Evolutionary conservation across 352 stramenopile species (phyloP).

Genomic region (Phytopythium montanum): DNA sequence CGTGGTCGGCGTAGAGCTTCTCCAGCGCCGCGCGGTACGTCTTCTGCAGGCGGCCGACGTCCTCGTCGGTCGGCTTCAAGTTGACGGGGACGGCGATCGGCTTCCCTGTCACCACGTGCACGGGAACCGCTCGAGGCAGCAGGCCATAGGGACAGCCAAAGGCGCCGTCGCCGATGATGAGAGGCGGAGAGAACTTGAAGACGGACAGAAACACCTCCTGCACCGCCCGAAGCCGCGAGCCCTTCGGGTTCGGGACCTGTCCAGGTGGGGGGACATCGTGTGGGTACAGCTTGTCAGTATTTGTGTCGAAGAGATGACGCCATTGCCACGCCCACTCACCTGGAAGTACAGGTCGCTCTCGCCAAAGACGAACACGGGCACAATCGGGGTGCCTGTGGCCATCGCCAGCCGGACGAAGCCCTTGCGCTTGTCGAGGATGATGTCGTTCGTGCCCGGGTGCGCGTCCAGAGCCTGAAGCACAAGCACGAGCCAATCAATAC

Average conservation of each 20-base stretch:
- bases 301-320: neutral
- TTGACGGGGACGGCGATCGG: conserved; percentile 42
- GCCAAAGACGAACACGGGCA: conserved; percentile 69
- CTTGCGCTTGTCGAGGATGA: conserved; percentile 64
- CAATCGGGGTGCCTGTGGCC: conserved; percentile 41
- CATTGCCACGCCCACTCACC: conserved; percentile 10
- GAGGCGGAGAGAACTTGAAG: conserved; percentile 41
- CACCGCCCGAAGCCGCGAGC: conserved; percentile 27
- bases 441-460: conserved; percentile 35
- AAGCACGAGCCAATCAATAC: neutral
- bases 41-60: conserved; percentile 44
- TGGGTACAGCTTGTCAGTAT: neutral
- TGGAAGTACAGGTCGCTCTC: conserved; percentile 59
- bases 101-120: conserved; percentile 38
- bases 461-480: conserved; percentile 32
- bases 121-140: conserved; percentile 28
- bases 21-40: conserved; percentile 38
- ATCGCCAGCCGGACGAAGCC: conserved; percentile 65
- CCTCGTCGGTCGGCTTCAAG: conserved; percentile 26
- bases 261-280: neutral
- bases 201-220: conserved; percentile 32
- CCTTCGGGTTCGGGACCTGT: conserved; percentile 37
- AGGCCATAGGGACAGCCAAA: conserved; percentile 24
- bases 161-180: conserved; percentile 26
- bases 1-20: conserved; percentile 50